These are phyloP conservation scores for Chrysopogon serrulatus DNA, from an alignment of 176 grass and related monocot species.

Conservation along the genomic window DNA sequence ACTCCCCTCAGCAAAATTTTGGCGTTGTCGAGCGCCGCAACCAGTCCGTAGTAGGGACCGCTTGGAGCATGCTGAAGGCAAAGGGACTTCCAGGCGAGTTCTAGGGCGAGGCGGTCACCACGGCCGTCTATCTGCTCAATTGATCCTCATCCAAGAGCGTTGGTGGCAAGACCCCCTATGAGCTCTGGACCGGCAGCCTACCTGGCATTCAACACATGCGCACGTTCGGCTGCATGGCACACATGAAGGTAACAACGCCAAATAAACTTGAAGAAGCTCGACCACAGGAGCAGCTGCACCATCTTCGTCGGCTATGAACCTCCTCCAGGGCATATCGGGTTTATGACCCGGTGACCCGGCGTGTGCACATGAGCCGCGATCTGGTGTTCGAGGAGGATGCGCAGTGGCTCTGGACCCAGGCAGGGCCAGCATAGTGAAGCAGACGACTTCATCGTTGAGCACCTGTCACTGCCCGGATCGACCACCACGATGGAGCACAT, in stretches of 20 bases:
- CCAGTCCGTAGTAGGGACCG: too few relatives aligned
- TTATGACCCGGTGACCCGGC: too few relatives aligned
- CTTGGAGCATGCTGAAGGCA: background rate
- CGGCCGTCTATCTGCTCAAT: background rate
- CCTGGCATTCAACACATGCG: background rate
- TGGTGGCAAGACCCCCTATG: background rate
- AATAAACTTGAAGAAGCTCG: too few relatives aligned
- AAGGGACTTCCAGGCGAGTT: background rate
- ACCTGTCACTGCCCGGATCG: too few relatives aligned
- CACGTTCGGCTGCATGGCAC: background rate
- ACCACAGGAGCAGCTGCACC: too few relatives aligned
- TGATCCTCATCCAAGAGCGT: background rate
- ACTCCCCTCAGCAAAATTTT: background rate
- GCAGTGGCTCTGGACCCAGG: too few relatives aligned
- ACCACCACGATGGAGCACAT: too few relatives aligned
- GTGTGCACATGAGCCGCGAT: background rate
- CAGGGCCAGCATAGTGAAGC: too few relatives aligned
- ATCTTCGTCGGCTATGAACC: too few relatives aligned
- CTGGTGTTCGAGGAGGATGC: background rate
- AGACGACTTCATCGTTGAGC: too few relatives aligned
- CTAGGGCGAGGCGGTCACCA: background rate
- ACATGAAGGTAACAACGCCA: background rate
- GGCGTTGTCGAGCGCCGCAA: background rate
- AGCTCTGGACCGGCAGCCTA: background rate
- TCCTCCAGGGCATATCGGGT: too few relatives aligned